Conservation (phyloP, 129 eudicot species). For the Escallonia herrerae region DNA sequence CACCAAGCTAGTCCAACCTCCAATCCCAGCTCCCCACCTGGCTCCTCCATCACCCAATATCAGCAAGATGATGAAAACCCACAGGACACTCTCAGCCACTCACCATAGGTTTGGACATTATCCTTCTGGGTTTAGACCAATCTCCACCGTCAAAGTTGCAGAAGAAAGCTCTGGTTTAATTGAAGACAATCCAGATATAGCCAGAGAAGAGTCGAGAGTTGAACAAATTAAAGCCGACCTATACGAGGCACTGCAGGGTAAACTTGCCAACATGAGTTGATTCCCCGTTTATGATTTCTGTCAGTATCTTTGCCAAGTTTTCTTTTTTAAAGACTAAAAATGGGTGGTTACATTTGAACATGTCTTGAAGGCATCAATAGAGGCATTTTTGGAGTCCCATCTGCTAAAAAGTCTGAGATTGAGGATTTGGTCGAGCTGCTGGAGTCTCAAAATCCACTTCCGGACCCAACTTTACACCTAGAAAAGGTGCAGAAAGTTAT, state of each 20-base stretch:
- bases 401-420: conserved; percentile 58
- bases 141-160: conserved; percentile 36
- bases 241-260: conserved; percentile 58
- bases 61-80: conserved; percentile 21
- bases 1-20: conserved; percentile 50
- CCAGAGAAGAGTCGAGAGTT: conserved; percentile 3
- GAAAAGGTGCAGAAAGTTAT: conserved; percentile 48
- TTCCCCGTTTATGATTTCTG: not conserved
- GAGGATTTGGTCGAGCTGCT: conserved; percentile 57
- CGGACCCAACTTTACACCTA: conserved; percentile 52
- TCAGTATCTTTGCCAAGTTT: no score
- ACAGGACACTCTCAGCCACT: conserved; percentile 23
- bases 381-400: conserved; percentile 79
- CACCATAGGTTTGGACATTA: conserved; percentile 14
- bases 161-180: conserved; percentile 26
- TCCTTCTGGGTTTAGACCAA: conserved; percentile 18
- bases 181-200: conserved; percentile 2
- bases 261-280: not conserved
- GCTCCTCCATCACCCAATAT: conserved; percentile 22
- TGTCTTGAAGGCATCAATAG: conserved; percentile 56
- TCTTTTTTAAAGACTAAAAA: no score
- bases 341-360: not conserved
- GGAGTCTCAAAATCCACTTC: conserved; percentile 74
- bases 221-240: conserved; percentile 46
- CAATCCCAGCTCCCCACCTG: conserved; percentile 45